A percentile compares a stretch with the other conserved stretches of the same genome.
phyloP scores from a whole-genome alignment of 176 grass and related monocot species.

The Avena insularis region DNA sequence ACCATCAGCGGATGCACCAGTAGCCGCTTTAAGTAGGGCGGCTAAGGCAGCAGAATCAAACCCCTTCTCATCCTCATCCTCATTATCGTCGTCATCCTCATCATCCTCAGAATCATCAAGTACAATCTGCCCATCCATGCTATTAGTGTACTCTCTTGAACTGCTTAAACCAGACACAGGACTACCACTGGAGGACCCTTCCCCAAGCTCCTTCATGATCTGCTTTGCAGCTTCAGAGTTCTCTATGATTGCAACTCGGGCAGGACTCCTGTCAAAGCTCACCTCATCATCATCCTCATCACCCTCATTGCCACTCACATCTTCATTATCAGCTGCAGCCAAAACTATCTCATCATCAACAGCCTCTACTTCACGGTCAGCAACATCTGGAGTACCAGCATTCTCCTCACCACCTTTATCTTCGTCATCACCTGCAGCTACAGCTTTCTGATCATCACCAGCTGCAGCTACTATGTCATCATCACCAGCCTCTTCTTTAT shows the following conservation, averaged over 20 bases:
- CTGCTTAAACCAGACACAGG: constrained; percentile 45
- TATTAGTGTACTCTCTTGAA: constrained; percentile 58
- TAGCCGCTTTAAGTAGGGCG: constrained; percentile 81
- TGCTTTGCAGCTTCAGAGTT: constrained; percentile 55
- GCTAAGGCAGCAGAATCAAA: constrained; percentile 71
- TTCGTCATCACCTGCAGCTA: constrained; percentile 36
- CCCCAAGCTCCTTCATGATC: constrained; percentile 66
- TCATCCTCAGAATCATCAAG: constrained; percentile 79
- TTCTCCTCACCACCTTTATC: constrained; percentile 20
- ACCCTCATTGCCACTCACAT: constrained; percentile 48
- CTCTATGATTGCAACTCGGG: constrained; percentile 68
- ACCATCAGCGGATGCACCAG: constrained; percentile 52
- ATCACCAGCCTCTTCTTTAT: constrained; percentile 22
- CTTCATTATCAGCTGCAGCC: constrained; percentile 33
- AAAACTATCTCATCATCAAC: constrained; percentile 41
- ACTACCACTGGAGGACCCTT: constrained; percentile 57
- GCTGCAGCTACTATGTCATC: constrained; percentile 27
- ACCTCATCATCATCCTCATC: constrained; percentile 55
- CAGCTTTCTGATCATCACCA: constrained; percentile 34
- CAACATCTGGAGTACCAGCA: constrained; percentile 27
- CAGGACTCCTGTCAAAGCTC: constrained; percentile 53
- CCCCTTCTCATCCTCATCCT: constrained; percentile 64
- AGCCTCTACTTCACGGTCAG: constrained; percentile 24
- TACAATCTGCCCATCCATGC: constrained; percentile 61
- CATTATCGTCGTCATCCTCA: constrained; percentile 69